Evolutionary conservation across 768 basidiomycete species (phyloP).

Genomic region (Boletus reticulatus): DNA sequence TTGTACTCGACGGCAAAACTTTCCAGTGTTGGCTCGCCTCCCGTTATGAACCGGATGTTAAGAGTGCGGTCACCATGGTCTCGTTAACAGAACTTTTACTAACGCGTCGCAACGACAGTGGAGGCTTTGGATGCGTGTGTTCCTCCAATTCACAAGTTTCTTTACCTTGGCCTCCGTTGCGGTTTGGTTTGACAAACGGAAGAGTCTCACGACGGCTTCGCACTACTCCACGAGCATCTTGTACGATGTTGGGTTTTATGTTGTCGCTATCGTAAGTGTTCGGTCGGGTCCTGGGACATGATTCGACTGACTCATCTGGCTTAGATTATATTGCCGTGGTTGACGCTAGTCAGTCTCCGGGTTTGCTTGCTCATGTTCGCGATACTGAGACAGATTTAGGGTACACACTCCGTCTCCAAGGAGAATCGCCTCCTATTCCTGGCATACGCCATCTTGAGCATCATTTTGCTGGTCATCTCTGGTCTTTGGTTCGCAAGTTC

Average conservation of each 20-base stretch:
- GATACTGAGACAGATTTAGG: conserved; percentile 34
- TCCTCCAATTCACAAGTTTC: conserved; percentile 47
- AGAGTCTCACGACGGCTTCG: conserved; percentile 34
- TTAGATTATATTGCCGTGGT: conserved; percentile 48
- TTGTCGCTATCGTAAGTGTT: conserved; percentile 40
- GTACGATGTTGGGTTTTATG: conserved; percentile 42
- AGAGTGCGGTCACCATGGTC: conserved; percentile 33
- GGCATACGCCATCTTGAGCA: conserved; percentile 38
- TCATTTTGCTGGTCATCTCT: conserved; percentile 38
- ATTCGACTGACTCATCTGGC: not conserved
- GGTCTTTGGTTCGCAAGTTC: conserved; percentile 43
- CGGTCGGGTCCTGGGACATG: not conserved
- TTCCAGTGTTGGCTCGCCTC: conserved; percentile 47
- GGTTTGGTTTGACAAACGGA: conserved; percentile 51
- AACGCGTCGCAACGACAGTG: conserved; percentile 31
- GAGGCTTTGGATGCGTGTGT: conserved; percentile 47
- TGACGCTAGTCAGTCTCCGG: conserved; percentile 37
- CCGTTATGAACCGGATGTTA: conserved; percentile 44
- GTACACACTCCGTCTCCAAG: conserved; percentile 46
- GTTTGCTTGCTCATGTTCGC: not conserved
- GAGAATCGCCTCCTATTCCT: conserved; percentile 42
- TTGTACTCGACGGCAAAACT: conserved; percentile 46
- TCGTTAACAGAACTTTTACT: not conserved
- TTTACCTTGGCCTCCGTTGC: conserved; percentile 45
- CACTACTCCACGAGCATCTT: conserved; percentile 31